A percentile compares a stretch with the other conserved stretches of the same genome.
phyloP scores from a whole-genome alignment of 768 basidiomycete genomes.

The Amanita brunnescens region DNA sequence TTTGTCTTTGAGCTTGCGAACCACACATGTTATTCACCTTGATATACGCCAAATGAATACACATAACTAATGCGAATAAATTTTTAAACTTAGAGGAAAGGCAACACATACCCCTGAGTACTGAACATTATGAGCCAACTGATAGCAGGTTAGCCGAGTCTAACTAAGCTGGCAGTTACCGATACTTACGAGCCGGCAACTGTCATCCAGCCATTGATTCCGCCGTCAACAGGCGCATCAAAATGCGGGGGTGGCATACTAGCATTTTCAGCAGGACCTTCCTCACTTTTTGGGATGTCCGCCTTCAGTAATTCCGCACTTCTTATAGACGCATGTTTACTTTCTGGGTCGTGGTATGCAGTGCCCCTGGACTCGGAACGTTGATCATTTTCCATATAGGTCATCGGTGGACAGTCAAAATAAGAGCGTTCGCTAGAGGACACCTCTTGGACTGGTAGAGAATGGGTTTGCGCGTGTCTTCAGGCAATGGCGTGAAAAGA shows the following conservation, averaged over 20 bases:
- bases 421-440: neutral
- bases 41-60: slow-evolving; percentile 18
- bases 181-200: slow-evolving; percentile 34
- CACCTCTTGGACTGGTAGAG: neutral
- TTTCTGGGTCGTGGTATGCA: neutral
- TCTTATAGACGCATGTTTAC: neutral
- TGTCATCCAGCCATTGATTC: slow-evolving; percentile 33
- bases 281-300: neutral
- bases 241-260: neutral
- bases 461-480: neutral
- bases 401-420: neutral
- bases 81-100: neutral
- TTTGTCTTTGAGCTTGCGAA: slow-evolving; percentile 17
- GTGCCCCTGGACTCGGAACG: neutral
- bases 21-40: slow-evolving; percentile 22
- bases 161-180: neutral
- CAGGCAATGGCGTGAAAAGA: neutral
- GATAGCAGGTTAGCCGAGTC: neutral
- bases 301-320: neutral
- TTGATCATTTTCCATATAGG: neutral
- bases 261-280: neutral
- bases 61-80: neutral
- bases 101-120: slow-evolving; percentile 31
- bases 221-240: slow-evolving; percentile 24
- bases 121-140: slow-evolving; percentile 39